These are phyloP conservation scores for Aspergillus homomorphus DNA, from an alignment of 495 filamentous ascomycete species.

Conservation along the genomic window DNA sequence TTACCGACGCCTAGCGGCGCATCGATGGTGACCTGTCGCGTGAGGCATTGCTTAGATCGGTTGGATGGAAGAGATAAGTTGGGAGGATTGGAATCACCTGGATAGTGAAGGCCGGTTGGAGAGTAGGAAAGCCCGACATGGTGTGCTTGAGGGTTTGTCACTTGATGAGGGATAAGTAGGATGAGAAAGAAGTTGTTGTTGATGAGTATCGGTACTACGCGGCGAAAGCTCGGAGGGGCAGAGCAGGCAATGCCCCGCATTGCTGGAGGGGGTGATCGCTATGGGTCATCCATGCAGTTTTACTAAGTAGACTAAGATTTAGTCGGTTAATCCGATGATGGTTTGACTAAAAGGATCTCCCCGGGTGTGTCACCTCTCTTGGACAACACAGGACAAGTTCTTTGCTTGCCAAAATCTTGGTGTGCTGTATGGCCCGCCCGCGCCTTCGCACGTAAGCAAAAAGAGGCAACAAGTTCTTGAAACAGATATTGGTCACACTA, in stretches of 20 bases:
- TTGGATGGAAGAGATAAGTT: neutral
- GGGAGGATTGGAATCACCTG: conserved; percentile 22
- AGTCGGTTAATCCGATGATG: no score
- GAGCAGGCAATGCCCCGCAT: neutral
- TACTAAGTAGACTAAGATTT: neutral
- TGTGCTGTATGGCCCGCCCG: no score
- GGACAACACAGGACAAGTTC: no score
- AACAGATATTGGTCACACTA: neutral
- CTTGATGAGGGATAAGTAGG: neutral
- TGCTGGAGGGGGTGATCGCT: neutral
- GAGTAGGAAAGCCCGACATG: conserved; percentile 41
- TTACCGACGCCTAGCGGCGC: conserved; percentile 21
- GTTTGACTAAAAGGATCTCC: no score
- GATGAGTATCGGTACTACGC: neutral
- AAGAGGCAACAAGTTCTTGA: neutral
- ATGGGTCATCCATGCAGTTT: neutral
- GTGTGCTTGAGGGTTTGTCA: neutral
- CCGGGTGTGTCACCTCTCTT: no score
- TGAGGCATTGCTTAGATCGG: neutral
- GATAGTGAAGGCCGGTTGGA: conserved; percentile 46
- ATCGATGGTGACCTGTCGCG: conserved; percentile 22
- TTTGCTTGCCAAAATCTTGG: no score
- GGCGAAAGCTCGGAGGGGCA: neutral
- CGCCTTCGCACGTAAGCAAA: neutral
- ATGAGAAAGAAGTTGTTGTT: neutral